phyloP scores from a whole-genome alignment of 2,329 filamentous ascomycete genomes.

The Ophiostoma sp. region DNA sequence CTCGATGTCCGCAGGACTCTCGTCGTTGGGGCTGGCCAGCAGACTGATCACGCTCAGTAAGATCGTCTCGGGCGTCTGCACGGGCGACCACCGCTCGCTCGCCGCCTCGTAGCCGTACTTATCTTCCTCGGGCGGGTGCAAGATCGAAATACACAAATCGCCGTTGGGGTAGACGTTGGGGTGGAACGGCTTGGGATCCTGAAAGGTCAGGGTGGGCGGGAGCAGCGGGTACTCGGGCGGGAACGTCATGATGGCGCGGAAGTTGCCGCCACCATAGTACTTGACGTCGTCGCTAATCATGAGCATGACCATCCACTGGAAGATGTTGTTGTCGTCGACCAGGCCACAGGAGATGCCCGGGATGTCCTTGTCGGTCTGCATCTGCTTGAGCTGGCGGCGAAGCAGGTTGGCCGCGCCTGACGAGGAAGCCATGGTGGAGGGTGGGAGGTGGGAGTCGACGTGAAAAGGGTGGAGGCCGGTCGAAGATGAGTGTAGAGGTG shows the following conservation, averaged over 20 bases:
- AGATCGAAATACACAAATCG: slow-evolving; percentile 92
- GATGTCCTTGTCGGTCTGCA: slow-evolving; percentile 87
- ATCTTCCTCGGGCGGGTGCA: slow-evolving; percentile 93
- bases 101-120: slow-evolving; percentile 91
- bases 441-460: background rate
- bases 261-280: slow-evolving; percentile 92
- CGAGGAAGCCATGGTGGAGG: slow-evolving; percentile 24
- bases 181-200: slow-evolving; percentile 81
- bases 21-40: slow-evolving; percentile 89
- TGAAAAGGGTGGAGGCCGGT: background rate
- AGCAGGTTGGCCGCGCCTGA: slow-evolving; percentile 63
- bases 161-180: slow-evolving; percentile 90
- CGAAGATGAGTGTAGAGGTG: background rate
- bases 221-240: slow-evolving; percentile 82
- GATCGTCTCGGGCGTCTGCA: slow-evolving; percentile 94
- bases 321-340: slow-evolving; percentile 80
- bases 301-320: slow-evolving; percentile 98
- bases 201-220: slow-evolving; percentile 87
- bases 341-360: slow-evolving; percentile 93
- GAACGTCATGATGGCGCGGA: slow-evolving; percentile 81
- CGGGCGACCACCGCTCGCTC: slow-evolving; percentile 88
- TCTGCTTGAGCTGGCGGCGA: slow-evolving; percentile 84
- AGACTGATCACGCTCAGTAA: slow-evolving; percentile 89
- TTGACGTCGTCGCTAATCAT: slow-evolving; percentile 97
- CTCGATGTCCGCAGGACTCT: slow-evolving; percentile 93